Conservation (phyloP, 371 early-diverging fungal genomes). For the Dichotomocladium elegans region DNA sequence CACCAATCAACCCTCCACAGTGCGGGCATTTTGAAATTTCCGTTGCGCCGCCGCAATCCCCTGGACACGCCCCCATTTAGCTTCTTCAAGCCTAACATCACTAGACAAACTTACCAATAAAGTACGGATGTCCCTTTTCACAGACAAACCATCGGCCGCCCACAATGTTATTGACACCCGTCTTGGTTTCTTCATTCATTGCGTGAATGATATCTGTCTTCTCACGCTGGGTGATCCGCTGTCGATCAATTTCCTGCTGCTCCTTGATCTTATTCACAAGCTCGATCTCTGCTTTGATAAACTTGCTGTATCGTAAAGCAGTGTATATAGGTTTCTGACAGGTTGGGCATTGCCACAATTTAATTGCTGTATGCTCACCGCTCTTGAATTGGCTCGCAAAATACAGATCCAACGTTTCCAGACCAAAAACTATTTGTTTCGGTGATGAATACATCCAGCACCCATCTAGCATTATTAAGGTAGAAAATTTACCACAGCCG, state of each 20-base stretch:
- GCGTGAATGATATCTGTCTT: conserved; percentile 33
- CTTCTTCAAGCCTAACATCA: too few species aligned
- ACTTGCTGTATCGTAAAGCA: conserved; percentile 35
- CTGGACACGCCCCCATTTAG: too few species aligned
- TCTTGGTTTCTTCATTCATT: conserved; percentile 40
- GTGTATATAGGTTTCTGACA: conserved; percentile 39
- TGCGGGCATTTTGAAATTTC: conserved; percentile 44
- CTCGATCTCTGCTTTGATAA: conserved; percentile 38
- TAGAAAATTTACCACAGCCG: conserved; percentile 34
- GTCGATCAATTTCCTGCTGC: conserved; percentile 22
- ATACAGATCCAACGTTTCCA: conserved; percentile 35
- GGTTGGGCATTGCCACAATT: conserved; percentile 47
- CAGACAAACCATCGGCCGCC: conserved; percentile 55
- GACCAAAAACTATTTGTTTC: conserved; percentile 41
- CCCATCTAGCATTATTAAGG: neutral
- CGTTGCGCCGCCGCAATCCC: conserved; percentile 51
- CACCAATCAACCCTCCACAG: conserved; percentile 41
- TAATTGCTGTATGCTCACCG: conserved; percentile 43
- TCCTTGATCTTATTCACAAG: conserved; percentile 42
- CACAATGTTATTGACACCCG: conserved; percentile 29
- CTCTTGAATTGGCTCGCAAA: conserved; percentile 35
- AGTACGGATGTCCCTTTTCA: conserved; percentile 46
- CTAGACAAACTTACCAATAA: conserved; percentile 33
- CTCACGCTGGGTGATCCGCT: conserved; percentile 25
- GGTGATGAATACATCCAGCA: neutral